Conservation (phyloP, 768 basidiomycete species). For the Amanita rubescens region DNA sequence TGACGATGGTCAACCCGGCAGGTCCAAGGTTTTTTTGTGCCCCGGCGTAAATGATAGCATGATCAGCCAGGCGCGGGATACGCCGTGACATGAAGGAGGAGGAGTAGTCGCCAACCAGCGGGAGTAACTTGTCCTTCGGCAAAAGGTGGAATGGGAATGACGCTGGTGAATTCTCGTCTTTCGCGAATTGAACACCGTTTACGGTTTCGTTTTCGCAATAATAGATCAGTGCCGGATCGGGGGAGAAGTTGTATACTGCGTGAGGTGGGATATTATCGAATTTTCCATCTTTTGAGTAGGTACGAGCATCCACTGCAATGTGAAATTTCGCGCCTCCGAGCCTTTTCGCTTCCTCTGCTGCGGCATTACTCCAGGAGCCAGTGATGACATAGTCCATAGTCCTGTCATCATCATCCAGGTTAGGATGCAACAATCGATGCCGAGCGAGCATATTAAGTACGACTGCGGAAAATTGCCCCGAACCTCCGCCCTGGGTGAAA, state of each 20-base stretch:
- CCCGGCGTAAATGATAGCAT: conserved; percentile 93
- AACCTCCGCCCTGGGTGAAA: conserved; percentile 93
- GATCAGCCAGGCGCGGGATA: conserved; percentile 80
- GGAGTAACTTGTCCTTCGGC: conserved; percentile 47
- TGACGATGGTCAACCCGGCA: conserved; percentile 85
- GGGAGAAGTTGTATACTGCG: conserved; percentile 65
- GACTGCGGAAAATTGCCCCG: conserved; percentile 85
- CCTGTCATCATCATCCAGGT: conserved; percentile 45
- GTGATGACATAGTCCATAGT: conserved; percentile 86
- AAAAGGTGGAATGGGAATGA: conserved; percentile 83
- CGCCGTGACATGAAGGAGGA: conserved; percentile 95
- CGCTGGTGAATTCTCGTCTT: conserved; percentile 41
- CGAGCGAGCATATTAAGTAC: conserved; percentile 88
- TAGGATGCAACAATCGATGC: conserved; percentile 69
- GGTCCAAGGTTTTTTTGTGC: conserved; percentile 98
- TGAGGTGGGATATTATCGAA: conserved; percentile 75
- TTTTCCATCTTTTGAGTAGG: conserved; percentile 55
- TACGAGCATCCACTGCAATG: conserved; percentile 65
- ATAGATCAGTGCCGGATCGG: conserved; percentile 79
- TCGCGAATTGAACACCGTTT: conserved; percentile 84
- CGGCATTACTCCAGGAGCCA: conserved; percentile 89
- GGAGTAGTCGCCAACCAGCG: conserved; percentile 92
- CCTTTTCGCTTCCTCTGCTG: conserved; percentile 72
- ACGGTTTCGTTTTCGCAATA: conserved; percentile 99
- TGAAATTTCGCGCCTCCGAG: conserved; percentile 55